Conservation (phyloP, 805 yeast genomes). For the Zygotorulaspora danielsina region DNA sequence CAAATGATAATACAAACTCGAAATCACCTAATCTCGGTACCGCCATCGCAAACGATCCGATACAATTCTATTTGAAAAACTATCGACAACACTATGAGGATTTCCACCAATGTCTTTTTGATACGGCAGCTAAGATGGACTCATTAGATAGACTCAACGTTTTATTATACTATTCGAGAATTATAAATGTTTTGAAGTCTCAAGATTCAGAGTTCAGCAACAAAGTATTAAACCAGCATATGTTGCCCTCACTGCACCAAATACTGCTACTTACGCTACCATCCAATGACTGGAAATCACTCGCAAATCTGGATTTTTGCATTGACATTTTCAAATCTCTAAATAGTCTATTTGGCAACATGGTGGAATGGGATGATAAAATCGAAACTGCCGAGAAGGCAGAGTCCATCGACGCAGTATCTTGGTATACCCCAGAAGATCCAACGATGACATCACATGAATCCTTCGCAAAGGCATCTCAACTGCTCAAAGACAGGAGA, state of each 20-base stretch:
- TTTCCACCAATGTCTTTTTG: conserved; percentile 34
- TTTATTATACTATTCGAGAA: conserved; percentile 28
- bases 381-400: conserved; percentile 1
- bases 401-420: conserved; percentile 8
- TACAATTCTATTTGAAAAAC: conserved; percentile 29
- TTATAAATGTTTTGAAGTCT: conserved; percentile 25
- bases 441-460: conserved; percentile 7
- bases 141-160: conserved; percentile 31
- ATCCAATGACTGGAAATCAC: conserved; percentile 20
- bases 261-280: conserved; percentile 24
- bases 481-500: conserved; percentile 10
- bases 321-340: conserved; percentile 17
- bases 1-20: conserved; percentile 48
- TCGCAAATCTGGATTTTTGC: conserved; percentile 20
- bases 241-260: conserved; percentile 25
- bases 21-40: conserved; percentile 17
- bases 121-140: conserved; percentile 30
- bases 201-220: conserved; percentile 12
- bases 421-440: conserved; percentile 9
- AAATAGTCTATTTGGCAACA: conserved; percentile 11
- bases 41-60: conserved; percentile 23
- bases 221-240: conserved; percentile 26
- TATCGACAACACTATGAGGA: conserved; percentile 34
- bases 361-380: conserved; percentile 7
- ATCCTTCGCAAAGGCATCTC: conserved; percentile 10